These are phyloP conservation scores for Trematosphaeria pertusa DNA, from an alignment of 2,329 filamentous ascomycete species.

Conservation along the genomic window DNA sequence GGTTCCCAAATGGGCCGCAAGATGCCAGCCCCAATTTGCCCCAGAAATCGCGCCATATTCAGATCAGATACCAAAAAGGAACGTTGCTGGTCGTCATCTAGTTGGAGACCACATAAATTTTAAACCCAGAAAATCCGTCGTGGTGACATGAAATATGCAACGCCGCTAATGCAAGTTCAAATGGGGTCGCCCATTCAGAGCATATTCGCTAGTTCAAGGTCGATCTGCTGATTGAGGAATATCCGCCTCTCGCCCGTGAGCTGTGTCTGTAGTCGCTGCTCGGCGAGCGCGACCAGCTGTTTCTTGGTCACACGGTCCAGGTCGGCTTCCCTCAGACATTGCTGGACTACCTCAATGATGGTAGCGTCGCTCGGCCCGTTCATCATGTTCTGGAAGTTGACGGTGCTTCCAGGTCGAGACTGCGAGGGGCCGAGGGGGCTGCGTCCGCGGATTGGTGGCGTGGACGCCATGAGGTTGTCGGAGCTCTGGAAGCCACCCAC, in stretches of 20 bases:
- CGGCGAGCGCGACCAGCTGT: slow-evolving; percentile 82
- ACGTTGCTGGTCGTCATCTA: too few species aligned
- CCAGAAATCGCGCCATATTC: slow-evolving; percentile 2
- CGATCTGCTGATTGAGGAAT: slow-evolving; percentile 93
- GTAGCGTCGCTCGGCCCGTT: slow-evolving; percentile 77
- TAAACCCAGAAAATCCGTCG: slow-evolving; percentile 4
- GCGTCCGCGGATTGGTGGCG: slow-evolving; percentile 49
- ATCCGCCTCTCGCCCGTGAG: slow-evolving; percentile 82
- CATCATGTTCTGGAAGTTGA: slow-evolving; percentile 64
- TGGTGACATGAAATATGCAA: slow-evolving; percentile 25
- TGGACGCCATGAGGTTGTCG: slow-evolving; percentile 49
- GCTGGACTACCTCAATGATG: slow-evolving; percentile 84
- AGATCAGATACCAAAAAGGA: slow-evolving; percentile 1
- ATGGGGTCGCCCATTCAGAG: slow-evolving; percentile 51
- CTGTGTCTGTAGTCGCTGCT: slow-evolving; percentile 91
- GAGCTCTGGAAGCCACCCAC: slow-evolving; percentile 53
- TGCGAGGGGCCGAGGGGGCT: slow-evolving; percentile 58
- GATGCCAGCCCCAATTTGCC: neutral
- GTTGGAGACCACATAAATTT: neutral
- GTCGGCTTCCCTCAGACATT: slow-evolving; percentile 85
- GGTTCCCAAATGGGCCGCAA: neutral
- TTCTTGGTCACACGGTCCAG: slow-evolving; percentile 99
- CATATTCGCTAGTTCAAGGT: slow-evolving; percentile 93
- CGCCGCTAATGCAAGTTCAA: slow-evolving; percentile 16
- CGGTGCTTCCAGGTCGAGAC: slow-evolving; percentile 61